Evolutionary conservation across 129 eudicot species (phyloP), one percentile per base, ranked within the genome.

Genomic region (Kitagawia praeruptora): DNA sequence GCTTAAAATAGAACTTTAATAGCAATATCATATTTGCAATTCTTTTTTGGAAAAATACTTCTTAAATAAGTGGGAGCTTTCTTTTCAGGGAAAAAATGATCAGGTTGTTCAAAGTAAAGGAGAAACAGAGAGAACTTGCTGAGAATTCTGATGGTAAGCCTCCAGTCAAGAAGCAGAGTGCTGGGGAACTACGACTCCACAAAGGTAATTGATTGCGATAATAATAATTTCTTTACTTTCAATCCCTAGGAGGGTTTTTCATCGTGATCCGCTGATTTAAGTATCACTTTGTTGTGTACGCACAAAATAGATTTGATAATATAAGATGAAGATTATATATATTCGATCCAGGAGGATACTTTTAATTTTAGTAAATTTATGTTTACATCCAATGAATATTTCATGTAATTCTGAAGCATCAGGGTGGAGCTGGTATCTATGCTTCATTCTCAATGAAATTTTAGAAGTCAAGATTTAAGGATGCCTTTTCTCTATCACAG

Each of bases 121-220:
- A 76, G 19, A 83, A 80, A 47, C 83, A 83, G 61, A 83, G 86
- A 53, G 85, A 81, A 77, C 75, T 51, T 39, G 86, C 86, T 38
- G 86, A 84, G 28, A 84, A 70, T 75, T 13, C 70, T n/a, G 77
- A 84, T 80, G 84, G 86, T n/a, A 84, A 75, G 77, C 37, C 86
- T 19, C 77, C 75, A n/a, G 81, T 40, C 81, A 84, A 84, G 83
- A 84, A 80, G 76, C 86, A 84, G 72, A 79, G 81, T 75, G 86
- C 86, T 7, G 86, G 86, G 49, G 86, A 80, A 76, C 63, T 84
- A 56, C 83, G 83, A 54, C 83, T 84, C 80, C 86, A 80, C 41
- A 84, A 70, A 80, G 86, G 86, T 84, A 74, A 14, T 78, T 13
- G 8, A 27, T n/a, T 23, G 6, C 23, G n/a, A 44, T 51, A 7